These are phyloP conservation scores for Ogataea populi-albae DNA, from an alignment of 805 yeast species.

Conservation along the genomic window DNA sequence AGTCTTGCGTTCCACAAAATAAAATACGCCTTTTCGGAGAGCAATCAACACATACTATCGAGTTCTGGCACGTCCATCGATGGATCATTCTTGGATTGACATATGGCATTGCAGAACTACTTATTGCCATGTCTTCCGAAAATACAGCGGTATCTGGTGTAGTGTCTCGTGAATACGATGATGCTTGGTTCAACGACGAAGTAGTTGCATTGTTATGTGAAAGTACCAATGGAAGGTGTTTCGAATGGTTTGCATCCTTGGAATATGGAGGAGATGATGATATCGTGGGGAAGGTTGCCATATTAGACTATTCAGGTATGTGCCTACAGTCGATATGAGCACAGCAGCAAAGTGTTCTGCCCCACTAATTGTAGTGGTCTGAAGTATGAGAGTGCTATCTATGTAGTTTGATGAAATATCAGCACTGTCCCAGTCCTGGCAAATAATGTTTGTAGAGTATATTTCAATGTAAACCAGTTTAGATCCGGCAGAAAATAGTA, in stretches of 20 bases:
- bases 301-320: too few species aligned
- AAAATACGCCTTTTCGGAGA: conserved; percentile 56
- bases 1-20: conserved; percentile 90
- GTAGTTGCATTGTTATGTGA: conserved; percentile 6
- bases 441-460: too few species aligned
- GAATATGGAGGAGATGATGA: conserved; percentile 9
- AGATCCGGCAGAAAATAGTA: too few species aligned
- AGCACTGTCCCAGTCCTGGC: too few species aligned
- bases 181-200: conserved; percentile 5
- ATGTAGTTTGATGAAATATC: too few species aligned
- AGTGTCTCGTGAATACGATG: conserved; percentile 7
- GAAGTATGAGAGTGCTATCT: too few species aligned
- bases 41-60: conserved; percentile 69
- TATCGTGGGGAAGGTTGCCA: conserved; percentile 6
- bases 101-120: background rate
- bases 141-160: conserved; percentile 9
- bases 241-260: conserved; percentile 3
- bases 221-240: conserved; percentile 16
- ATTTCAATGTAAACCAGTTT: too few species aligned
- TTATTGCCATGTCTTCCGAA: background rate
- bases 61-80: conserved; percentile 70
- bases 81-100: conserved; percentile 39
- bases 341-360: too few species aligned
- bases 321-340: too few species aligned
- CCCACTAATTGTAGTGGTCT: too few species aligned